phyloP scores from a whole-genome alignment of 805 yeast species.

The Candida coquimbonensis region DNA sequence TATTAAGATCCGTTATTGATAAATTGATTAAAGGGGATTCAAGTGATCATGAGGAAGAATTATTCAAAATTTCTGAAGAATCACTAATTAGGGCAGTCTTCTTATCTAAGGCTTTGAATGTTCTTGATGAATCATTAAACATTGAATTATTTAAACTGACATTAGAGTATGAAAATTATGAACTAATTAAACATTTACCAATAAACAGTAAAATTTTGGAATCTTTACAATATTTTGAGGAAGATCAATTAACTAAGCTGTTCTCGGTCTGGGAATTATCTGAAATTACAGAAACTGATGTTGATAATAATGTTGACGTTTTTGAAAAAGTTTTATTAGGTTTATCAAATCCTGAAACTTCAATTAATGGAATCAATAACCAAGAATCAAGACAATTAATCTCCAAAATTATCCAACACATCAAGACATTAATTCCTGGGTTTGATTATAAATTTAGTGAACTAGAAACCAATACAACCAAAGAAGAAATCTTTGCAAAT shows the following conservation, averaged over 20 bases:
- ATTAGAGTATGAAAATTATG: neutral
- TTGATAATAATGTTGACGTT: slow-evolving; percentile 1
- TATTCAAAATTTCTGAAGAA: neutral
- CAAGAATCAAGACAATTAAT: neutral
- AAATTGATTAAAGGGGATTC: slow-evolving; percentile 14
- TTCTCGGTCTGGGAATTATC: slow-evolving; percentile 1
- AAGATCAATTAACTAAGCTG: slow-evolving; percentile 1
- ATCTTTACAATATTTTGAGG: neutral
- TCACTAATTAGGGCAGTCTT: slow-evolving; percentile 1
- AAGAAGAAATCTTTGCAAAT: no score
- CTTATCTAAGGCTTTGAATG: neutral
- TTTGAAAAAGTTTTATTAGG: slow-evolving; percentile 2
- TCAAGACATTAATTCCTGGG: no score
- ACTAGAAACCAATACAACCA: no score
- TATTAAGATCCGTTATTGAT: slow-evolving; percentile 25
- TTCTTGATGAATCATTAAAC: neutral
- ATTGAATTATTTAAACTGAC: slow-evolving; percentile 2
- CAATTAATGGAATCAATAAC: neutral
- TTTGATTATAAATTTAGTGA: no score
- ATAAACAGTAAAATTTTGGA: neutral
- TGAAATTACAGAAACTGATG: neutral
- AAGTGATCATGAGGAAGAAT: slow-evolving; percentile 9
- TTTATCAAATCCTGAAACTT: slow-evolving; percentile 1
- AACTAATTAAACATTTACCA: neutral
- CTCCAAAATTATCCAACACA: no score